phyloP scores from a whole-genome alignment of 208 protist species.

The Trypanosoma melophagium region DNA sequence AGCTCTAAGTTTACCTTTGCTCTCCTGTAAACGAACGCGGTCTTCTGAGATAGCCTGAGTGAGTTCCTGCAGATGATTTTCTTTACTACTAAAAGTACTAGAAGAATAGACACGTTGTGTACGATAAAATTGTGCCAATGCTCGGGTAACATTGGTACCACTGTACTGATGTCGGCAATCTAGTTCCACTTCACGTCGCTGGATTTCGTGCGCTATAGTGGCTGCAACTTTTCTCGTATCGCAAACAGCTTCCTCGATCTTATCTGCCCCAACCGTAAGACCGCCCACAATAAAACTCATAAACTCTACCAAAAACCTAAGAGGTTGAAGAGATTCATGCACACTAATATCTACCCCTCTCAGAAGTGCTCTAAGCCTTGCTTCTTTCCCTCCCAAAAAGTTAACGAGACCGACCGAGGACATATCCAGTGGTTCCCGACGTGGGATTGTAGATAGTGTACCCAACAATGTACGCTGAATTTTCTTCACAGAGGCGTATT shows the following conservation, averaged over 20 bases:
- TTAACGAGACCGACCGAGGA: slow-evolving; percentile 26
- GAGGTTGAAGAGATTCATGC: slow-evolving; percentile 23
- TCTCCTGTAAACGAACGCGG: slow-evolving; percentile 12
- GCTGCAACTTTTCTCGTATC: slow-evolving; percentile 11
- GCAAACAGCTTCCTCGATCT: slow-evolving; percentile 22
- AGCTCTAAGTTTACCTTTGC: slow-evolving; percentile 10
- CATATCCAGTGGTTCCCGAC: slow-evolving; percentile 8
- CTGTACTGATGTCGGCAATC: slow-evolving; percentile 20
- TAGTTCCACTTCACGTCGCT: slow-evolving; percentile 23
- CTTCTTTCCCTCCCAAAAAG: slow-evolving; percentile 24
- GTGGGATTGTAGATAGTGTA: slow-evolving; percentile 6
- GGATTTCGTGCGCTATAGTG: slow-evolving; percentile 24
- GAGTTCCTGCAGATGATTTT: slow-evolving; percentile 11
- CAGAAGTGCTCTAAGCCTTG: slow-evolving; percentile 16
- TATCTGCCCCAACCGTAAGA: slow-evolving; percentile 25
- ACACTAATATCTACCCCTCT: slow-evolving; percentile 17
- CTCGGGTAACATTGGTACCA: slow-evolving; percentile 25
- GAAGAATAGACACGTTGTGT: slow-evolving; percentile 13
- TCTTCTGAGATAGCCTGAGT: slow-evolving; percentile 18
- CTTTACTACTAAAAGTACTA: background rate
- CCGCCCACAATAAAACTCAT: slow-evolving; percentile 30
- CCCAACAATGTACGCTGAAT: slow-evolving; percentile 13
- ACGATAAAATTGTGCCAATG: slow-evolving; percentile 25
- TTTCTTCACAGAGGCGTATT: slow-evolving; percentile 21
- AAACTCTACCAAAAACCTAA: slow-evolving; percentile 24